Conservation (phyloP, 345 rosid genomes). For the Stellera chamaejasme region DNA sequence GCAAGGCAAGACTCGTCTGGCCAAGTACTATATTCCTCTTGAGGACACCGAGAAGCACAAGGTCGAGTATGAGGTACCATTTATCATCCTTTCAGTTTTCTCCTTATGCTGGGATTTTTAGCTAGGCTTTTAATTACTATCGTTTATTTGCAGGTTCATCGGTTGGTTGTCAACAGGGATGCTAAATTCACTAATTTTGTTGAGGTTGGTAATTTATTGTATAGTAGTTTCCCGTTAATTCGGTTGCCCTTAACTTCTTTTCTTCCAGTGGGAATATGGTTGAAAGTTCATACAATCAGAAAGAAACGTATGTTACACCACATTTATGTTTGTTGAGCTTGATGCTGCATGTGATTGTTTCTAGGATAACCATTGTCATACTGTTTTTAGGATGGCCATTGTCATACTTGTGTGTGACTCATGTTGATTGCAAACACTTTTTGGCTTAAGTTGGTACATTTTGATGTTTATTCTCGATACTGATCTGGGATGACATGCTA, state of each 20-base stretch:
- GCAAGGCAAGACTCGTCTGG: constrained; percentile 99
- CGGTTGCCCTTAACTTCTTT: not conserved
- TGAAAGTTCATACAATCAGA: too few relatives aligned
- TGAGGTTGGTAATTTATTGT: constrained; percentile 50
- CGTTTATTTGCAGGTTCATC: constrained; percentile 58
- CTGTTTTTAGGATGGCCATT: too few relatives aligned
- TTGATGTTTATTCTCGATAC: too few relatives aligned
- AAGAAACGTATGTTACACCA: too few relatives aligned
- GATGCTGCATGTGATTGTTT: too few relatives aligned
- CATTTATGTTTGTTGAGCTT: too few relatives aligned
- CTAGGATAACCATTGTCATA: too few relatives aligned
- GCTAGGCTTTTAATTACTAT: constrained; percentile 7
- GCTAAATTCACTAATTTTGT: constrained; percentile 92
- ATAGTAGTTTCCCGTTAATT: not conserved
- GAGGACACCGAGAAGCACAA: constrained; percentile 98
- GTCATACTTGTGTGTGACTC: too few relatives aligned
- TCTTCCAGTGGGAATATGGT: too few relatives aligned
- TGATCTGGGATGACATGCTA: too few relatives aligned
- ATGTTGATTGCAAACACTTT: too few relatives aligned
- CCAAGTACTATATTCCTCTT: constrained; percentile 94
- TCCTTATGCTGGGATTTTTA: not conserved
- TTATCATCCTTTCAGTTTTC: not conserved
- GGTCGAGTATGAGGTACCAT: constrained; percentile 84
- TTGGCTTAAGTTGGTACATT: too few relatives aligned
- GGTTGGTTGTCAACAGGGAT: constrained; percentile 93